Evolutionary conservation across 148 eudicot species (phyloP).

Genomic region (Limonium bicolor): DNA sequence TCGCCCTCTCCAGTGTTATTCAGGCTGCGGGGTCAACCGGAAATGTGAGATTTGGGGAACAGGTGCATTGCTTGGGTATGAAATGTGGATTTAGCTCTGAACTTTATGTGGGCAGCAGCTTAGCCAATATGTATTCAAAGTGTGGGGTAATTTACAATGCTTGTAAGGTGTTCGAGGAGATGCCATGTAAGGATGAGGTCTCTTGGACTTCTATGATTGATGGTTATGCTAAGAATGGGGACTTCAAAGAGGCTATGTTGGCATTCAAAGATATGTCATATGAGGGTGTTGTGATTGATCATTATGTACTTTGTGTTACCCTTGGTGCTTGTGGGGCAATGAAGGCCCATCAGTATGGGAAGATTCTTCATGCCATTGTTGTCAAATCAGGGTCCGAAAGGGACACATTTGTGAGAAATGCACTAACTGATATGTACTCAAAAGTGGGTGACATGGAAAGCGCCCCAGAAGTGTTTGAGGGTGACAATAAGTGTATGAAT

Average conservation of each 20-base stretch:
- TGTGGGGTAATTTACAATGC: constrained; percentile 22
- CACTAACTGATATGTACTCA: constrained; percentile 28
- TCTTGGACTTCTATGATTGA: constrained; percentile 39
- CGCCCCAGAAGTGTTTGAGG: constrained; percentile 18
- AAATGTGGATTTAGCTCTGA: constrained; percentile 26
- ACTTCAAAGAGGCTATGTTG: constrained; percentile 18
- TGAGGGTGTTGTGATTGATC: constrained; percentile 16
- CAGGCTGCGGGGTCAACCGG: constrained; percentile 15
- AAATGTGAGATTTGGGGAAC: constrained; percentile 17
- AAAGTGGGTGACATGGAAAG: constrained; percentile 20
- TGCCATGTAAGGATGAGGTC: constrained; percentile 36
- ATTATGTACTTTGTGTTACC: constrained; percentile 14
- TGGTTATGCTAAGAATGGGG: constrained; percentile 32
- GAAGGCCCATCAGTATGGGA: constrained; percentile 13
- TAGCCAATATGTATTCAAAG: constrained; percentile 45
- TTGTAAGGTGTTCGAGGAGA: constrained; percentile 31
- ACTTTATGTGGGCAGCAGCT: constrained; percentile 32
- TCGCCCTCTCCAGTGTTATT: constrained; percentile 26
- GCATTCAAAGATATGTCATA: constrained; percentile 20
- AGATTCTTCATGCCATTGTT: constrained; percentile 14
- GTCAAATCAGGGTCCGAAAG: constrained; percentile 21
- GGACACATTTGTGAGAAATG: constrained; percentile 22
- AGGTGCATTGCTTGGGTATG: constrained; percentile 26
- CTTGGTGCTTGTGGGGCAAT: constrained; percentile 19
- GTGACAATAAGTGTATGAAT: constrained; percentile 7